Conservation (phyloP, 257 asterid genomes). For the Knoxia roxburghii region DNA sequence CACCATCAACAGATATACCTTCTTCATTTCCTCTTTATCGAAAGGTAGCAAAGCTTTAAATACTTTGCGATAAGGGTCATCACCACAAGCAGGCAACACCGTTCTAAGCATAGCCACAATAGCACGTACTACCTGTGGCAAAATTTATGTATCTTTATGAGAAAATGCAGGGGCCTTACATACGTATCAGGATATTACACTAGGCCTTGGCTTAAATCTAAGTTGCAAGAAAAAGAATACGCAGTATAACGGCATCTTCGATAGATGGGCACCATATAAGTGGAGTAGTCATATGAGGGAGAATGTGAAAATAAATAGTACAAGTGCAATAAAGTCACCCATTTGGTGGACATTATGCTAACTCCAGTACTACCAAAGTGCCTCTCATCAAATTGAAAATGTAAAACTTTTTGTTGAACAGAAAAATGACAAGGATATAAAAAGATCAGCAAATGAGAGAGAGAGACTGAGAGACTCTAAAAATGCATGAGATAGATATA, state of each 20-base stretch:
- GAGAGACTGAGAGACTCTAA: not conserved
- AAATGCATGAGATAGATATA: too few species aligned
- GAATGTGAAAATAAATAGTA: not conserved
- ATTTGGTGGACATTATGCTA: not conserved
- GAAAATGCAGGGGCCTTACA: slow-evolving; percentile 12
- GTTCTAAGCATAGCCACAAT: slow-evolving; percentile 82
- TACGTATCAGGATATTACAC: not conserved
- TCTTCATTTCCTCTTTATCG: slow-evolving; percentile 79
- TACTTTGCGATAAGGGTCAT: slow-evolving; percentile 64
- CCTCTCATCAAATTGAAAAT: not conserved
- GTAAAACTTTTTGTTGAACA: not conserved
- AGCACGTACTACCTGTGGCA: slow-evolving; percentile 67
- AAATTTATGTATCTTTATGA: slow-evolving; percentile 24
- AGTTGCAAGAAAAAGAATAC: not conserved
- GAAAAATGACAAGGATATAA: not conserved
- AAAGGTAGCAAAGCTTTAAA: slow-evolving; percentile 81
- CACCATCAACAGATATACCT: slow-evolving; percentile 42
- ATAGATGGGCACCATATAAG: not conserved
- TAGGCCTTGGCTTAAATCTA: not conserved
- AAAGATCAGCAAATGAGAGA: too few species aligned
- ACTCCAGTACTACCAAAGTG: slow-evolving; percentile 1
- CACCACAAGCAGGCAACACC: slow-evolving; percentile 80
- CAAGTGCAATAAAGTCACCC: not conserved
- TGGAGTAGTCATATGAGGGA: not conserved
- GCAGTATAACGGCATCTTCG: not conserved